phyloP scores from a whole-genome alignment of 2,329 filamentous ascomycete genomes.

The Penicillium italicum region DNA sequence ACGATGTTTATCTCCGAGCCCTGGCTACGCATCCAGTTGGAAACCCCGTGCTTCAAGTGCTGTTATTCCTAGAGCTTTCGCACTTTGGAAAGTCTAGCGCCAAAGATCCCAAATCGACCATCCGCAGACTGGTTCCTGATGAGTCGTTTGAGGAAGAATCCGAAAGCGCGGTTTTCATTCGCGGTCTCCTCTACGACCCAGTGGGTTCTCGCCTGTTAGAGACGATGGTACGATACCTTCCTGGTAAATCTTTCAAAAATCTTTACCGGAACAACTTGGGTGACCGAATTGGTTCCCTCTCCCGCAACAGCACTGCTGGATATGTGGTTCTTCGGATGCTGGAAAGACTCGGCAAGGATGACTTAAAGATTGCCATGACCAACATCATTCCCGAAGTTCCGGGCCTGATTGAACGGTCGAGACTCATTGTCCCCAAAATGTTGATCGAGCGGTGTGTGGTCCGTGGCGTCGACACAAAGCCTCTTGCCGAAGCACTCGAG shows the following conservation, averaged over 20 bases:
- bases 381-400: slow-evolving; percentile 70
- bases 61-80: slow-evolving; percentile 80
- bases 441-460: slow-evolving; percentile 78
- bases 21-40: slow-evolving; percentile 85
- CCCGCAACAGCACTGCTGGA: slow-evolving; percentile 84
- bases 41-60: slow-evolving; percentile 86
- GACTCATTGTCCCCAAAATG: slow-evolving; percentile 74
- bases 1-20: slow-evolving; percentile 74
- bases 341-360: slow-evolving; percentile 79
- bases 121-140: slow-evolving; percentile 75
- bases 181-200: slow-evolving; percentile 80
- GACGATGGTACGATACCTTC: slow-evolving; percentile 73
- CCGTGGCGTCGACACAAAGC: slow-evolving; percentile 57
- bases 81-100: slow-evolving; percentile 65
- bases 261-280: slow-evolving; percentile 78
- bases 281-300: slow-evolving; percentile 71
- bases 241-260: slow-evolving; percentile 86
- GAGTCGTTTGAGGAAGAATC: slow-evolving; percentile 69
- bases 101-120: slow-evolving; percentile 64
- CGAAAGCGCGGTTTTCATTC: slow-evolving; percentile 76
- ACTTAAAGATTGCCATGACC: slow-evolving; percentile 69
- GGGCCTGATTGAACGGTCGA: slow-evolving; percentile 67
- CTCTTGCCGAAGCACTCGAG: slow-evolving; percentile 56
- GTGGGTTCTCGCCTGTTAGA: slow-evolving; percentile 89
- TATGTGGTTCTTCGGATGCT: slow-evolving; percentile 83